These are phyloP conservation scores for Diutina rugosa DNA, from an alignment of 1,139 yeast species.

Conservation along the genomic window DNA sequence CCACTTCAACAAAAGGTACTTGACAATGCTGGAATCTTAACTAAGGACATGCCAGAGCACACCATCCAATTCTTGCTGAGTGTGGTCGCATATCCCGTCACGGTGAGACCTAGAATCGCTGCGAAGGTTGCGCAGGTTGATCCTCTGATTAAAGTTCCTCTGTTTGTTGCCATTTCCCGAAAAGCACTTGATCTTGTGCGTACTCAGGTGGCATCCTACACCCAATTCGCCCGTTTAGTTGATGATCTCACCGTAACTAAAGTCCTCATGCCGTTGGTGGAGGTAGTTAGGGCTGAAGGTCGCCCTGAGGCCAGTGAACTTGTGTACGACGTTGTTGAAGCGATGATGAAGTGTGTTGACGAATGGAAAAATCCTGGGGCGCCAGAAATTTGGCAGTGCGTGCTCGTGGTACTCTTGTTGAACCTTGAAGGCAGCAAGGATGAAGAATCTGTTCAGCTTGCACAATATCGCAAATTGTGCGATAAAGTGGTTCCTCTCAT, in stretches of 20 bases:
- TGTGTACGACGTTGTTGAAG: background rate
- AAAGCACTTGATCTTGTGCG: constrained; percentile 31
- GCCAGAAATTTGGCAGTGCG: background rate
- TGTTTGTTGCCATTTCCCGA: constrained; percentile 54
- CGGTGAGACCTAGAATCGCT: constrained; percentile 40
- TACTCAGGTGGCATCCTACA: constrained; percentile 14
- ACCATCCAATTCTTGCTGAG: constrained; percentile 41
- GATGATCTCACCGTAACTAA: background rate
- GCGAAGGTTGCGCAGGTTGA: constrained; percentile 16
- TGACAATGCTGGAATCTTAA: constrained; percentile 25
- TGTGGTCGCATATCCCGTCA: constrained; percentile 45
- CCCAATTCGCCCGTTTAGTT: background rate
- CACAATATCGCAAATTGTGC: background rate
- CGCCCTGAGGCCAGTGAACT: background rate
- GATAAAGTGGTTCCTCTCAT: background rate
- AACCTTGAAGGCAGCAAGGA: background rate
- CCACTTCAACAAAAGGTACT: constrained; percentile 40
- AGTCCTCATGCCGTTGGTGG: background rate
- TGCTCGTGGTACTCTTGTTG: background rate
- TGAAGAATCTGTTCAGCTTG: background rate
- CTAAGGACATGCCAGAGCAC: constrained; percentile 23
- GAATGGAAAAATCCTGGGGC: background rate
- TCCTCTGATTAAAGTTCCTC: constrained; percentile 38
- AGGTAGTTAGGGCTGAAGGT: background rate
- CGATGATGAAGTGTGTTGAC: background rate